Evolutionary conservation across 1,284 basidiomycete genomes (phyloP).

Genomic region (Kwoniella shivajii): DNA sequence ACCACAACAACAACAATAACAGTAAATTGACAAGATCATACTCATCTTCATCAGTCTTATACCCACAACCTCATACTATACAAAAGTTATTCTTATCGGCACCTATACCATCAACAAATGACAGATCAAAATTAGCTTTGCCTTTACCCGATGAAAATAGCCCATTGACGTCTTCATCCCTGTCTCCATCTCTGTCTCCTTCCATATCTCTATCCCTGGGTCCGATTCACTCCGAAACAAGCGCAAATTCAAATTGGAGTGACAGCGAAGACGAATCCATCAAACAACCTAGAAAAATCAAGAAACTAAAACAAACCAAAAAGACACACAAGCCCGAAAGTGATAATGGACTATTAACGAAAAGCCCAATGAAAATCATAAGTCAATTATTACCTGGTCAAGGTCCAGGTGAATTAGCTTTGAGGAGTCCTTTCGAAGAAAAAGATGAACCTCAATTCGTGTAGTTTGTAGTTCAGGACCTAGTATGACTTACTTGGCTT

Average conservation of each 20-base stretch:
- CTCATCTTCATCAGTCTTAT: conserved; percentile 17
- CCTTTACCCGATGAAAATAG: conserved; percentile 20
- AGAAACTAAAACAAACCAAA: conserved; percentile 14
- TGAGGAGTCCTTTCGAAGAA: conserved; percentile 48
- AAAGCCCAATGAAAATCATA: background rate
- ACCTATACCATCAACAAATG: conserved; percentile 17
- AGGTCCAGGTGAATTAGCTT: conserved; percentile 7
- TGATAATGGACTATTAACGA: background rate
- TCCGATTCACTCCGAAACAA: no score
- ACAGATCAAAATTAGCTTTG: conserved; percentile 21
- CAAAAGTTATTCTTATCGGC: conserved; percentile 21
- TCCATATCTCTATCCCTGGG: background rate
- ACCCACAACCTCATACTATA: conserved; percentile 13
- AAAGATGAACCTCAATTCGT: conserved; percentile 27
- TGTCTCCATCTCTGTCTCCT: no score
- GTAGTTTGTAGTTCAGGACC: background rate
- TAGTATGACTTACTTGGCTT: background rate
- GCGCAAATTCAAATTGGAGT: conserved; percentile 21
- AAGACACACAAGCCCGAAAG: background rate
- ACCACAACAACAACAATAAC: background rate
- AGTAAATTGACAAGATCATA: conserved; percentile 27
- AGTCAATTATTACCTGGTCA: conserved; percentile 6
- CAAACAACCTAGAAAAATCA: conserved; percentile 9
- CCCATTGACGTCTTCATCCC: no score
- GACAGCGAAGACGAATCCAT: conserved; percentile 33